Evolutionary conservation across 148 eudicot species (phyloP), one percentile per base, ranked within the genome.

Genomic region (Gaultheria prostrata): DNA sequence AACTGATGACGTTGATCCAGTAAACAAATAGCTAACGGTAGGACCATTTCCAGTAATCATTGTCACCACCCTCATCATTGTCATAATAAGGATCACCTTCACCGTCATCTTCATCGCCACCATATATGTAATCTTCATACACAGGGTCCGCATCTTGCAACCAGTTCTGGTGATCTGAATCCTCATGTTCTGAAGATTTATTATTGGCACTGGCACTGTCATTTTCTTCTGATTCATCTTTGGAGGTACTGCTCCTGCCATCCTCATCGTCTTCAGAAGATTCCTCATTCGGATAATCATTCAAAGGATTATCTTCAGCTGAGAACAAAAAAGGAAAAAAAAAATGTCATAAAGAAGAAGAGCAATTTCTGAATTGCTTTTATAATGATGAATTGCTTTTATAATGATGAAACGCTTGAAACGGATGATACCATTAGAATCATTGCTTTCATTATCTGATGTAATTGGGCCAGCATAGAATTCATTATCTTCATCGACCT

Each of bases 201-300:
- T 69, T 59, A 80, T 83, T 83, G 77, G 85, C 89, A 50, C 74
- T 43, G 18, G 79, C 88, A 73, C 84, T 83, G 72, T 90, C 88
- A n/a, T 0, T 26, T 82, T 91, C 92, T 63, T 89, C 90, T 53
- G 94, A 90, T 74, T 85, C 89, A 54, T 87, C 90, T 13, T 81
- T 86, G 75, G 91, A 87, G 72, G 85, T 82, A 70, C 20, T 71
- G 79, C 88, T 86, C 39, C 84, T 79, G 54, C 63, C 86, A 78
- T 87, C 86, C 70, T 90, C 92, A 81, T 86, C 89, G 8, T 88
- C 93, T 67, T 89, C 94, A 20, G 94, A 91, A 50, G 77, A 48
- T 86, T 92, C 97, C 87, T 93, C 97, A 12, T 96, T 98, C 4
- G 93, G 93, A 85, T 91, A 91, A 11, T 97, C 99, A 79, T 94